A percentile compares a stretch with the other conserved stretches of the same genome.
Evolutionary conservation across 805 yeast genomes (phyloP).

Genomic region (Ogataea sp.): DNA sequence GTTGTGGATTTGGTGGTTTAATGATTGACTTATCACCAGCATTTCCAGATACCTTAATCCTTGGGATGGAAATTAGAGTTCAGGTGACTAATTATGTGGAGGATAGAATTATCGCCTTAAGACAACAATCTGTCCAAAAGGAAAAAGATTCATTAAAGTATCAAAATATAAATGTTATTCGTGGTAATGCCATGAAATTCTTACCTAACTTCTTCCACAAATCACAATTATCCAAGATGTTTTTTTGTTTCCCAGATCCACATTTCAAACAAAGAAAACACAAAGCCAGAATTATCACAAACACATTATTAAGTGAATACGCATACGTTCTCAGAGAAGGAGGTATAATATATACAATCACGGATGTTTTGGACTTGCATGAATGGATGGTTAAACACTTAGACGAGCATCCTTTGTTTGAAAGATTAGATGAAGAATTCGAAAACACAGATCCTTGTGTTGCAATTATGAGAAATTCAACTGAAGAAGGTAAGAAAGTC

Average conservation of each 20-base stretch:
- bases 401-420: conserved; percentile 86
- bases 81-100: conserved; percentile 97
- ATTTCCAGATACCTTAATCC: conserved; percentile 63
- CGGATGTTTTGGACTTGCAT: conserved; percentile 91
- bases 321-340: conserved; percentile 84
- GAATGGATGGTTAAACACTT: conserved; percentile 94
- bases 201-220: conserved; percentile 86
- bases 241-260: conserved; percentile 99
- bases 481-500: conserved; percentile 98
- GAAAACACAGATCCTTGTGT: conserved; percentile 79
- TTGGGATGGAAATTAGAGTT: conserved; percentile 97
- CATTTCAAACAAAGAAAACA: conserved; percentile 97
- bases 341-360: conserved; percentile 87
- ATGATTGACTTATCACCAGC: conserved; percentile 70
- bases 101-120: conserved; percentile 85
- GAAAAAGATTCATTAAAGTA: conserved; percentile 30
- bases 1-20: conserved; percentile 97
- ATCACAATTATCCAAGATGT: conserved; percentile 81
- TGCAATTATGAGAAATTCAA: conserved; percentile 77
- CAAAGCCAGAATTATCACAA: conserved; percentile 92
- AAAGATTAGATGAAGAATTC: conserved; percentile 71
- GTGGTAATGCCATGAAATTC: conserved; percentile 98
- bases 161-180: conserved; percentile 80
- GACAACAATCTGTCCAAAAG: conserved; percentile 39
- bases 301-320: conserved; percentile 82